A percentile compares a stretch with the other conserved stretches of the same genome.
phyloP scores from a whole-genome alignment of 305 asterid genomes.

The Striga hermonthica region DNA sequence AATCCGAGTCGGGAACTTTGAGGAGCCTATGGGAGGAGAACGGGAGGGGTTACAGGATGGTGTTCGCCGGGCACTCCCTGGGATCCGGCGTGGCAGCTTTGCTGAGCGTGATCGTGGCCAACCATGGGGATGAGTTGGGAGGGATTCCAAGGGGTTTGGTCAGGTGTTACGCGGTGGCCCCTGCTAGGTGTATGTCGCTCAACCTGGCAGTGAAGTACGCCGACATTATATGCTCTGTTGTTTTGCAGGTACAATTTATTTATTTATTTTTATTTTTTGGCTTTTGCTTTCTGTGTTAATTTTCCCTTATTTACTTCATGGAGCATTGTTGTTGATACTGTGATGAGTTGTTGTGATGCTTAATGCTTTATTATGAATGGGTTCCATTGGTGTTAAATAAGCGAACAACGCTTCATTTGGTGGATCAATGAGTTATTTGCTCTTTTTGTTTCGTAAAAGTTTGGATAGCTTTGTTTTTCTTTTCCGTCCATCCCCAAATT shows the following conservation, averaged over 20 bases:
- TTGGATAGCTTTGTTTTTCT: no score
- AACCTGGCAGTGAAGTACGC: slow-evolving; percentile 88
- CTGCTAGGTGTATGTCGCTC: slow-evolving; percentile 89
- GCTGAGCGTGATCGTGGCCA: slow-evolving; percentile 62
- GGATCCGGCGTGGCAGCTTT: slow-evolving; percentile 92
- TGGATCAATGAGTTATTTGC: no score
- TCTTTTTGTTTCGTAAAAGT: no score
- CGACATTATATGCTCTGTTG: slow-evolving; percentile 81
- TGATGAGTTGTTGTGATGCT: no score
- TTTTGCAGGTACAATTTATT: slow-evolving; percentile 59
- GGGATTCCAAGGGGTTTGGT: slow-evolving; percentile 66
- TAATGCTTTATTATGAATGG: no score
- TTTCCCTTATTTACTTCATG: no score
- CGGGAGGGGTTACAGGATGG: slow-evolving; percentile 63
- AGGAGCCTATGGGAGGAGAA: slow-evolving; percentile 52
- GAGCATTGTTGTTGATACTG: no score
- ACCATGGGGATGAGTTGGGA: slow-evolving; percentile 60
- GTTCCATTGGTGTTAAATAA: no score
- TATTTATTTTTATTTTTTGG: no score
- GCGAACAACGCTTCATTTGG: no score
- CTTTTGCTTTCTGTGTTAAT: no score
- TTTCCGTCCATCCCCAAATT: no score
- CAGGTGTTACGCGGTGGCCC: slow-evolving; percentile 85
- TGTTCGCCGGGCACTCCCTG: slow-evolving; percentile 79
- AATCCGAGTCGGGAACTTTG: slow-evolving; percentile 56